These are phyloP conservation scores for Neofusicoccum parvum DNA, from an alignment of 2,329 filamentous ascomycete genomes.

Conservation along the genomic window DNA sequence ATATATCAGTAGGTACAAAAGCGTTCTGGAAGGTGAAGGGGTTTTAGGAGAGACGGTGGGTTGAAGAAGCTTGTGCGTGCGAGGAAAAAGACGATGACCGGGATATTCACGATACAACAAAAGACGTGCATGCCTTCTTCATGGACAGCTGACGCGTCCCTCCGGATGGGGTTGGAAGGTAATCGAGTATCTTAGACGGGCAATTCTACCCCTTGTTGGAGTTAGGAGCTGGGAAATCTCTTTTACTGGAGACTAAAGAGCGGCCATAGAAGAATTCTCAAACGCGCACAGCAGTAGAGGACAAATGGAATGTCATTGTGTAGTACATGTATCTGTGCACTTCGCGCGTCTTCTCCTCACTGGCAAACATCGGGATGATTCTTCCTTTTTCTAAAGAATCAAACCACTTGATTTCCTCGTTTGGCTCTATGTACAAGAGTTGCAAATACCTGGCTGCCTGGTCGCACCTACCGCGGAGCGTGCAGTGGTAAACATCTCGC, in stretches of 20 bases:
- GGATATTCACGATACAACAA: too few relatives aligned
- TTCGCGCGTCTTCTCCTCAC: not conserved
- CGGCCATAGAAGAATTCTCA: not conserved
- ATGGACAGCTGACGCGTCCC: too few relatives aligned
- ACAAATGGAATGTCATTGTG: not conserved
- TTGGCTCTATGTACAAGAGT: conserved; percentile 14
- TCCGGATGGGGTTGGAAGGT: too few relatives aligned
- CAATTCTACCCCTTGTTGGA: too few relatives aligned
- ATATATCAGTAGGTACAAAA: conserved; percentile 38
- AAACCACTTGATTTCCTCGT: conserved; percentile 4
- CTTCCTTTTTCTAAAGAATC: not conserved
- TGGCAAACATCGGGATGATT: not conserved
- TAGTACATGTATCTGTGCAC: not conserved
- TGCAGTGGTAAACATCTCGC: not conserved
- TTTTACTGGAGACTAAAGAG: not conserved
- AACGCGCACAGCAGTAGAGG: not conserved
- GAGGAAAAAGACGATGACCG: too few relatives aligned
- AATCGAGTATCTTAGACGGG: too few relatives aligned
- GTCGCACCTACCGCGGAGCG: not conserved
- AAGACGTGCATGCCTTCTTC: too few relatives aligned
- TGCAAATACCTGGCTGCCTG: not conserved
- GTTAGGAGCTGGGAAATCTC: too few relatives aligned
- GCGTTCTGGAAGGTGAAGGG: conserved; percentile 26
- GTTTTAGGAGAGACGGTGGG: conserved; percentile 23
- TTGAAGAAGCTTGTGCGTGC: not conserved